phyloP scores from a whole-genome alignment of 1,284 basidiomycete genomes.

The Heterobasidion parviporum region DNA sequence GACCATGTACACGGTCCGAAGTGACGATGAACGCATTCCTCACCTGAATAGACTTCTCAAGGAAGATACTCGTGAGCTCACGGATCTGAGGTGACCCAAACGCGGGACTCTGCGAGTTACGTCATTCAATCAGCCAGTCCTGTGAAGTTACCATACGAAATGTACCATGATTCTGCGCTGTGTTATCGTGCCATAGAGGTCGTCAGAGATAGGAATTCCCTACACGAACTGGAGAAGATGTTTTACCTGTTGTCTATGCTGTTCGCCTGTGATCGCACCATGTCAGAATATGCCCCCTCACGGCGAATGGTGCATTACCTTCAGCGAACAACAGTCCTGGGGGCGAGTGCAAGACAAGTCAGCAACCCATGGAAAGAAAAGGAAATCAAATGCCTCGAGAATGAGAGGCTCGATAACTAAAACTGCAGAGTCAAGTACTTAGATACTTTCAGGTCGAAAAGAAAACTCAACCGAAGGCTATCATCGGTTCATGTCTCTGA shows the following conservation, averaged over 20 bases:
- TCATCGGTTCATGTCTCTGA: no score
- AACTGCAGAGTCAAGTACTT: no score
- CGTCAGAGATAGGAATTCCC: not conserved
- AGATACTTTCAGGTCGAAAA: no score
- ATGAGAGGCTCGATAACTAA: no score
- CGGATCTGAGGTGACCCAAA: conserved; percentile 23
- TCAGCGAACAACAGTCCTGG: conserved; percentile 35
- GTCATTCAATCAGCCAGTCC: not conserved
- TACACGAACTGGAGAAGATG: not conserved
- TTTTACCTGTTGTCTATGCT: conserved; percentile 39
- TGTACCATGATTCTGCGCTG: conserved; percentile 5
- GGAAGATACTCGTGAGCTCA: conserved; percentile 23
- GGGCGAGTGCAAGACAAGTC: not conserved
- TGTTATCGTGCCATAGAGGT: not conserved
- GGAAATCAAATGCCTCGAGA: no score
- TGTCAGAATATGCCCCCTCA: no score
- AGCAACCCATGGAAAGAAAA: no score
- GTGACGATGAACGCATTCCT: not conserved
- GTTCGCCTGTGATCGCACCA: conserved; percentile 16
- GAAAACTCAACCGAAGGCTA: no score
- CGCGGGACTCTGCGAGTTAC: conserved; percentile 19
- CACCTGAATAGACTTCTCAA: conserved; percentile 21
- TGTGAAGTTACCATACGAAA: not conserved
- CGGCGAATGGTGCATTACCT: conserved; percentile 15
- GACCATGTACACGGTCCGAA: not conserved